Evolutionary conservation across 306 rosid genomes (phyloP), one percentile per base, ranked within the genome.

Genomic region (Medicago arabica): DNA sequence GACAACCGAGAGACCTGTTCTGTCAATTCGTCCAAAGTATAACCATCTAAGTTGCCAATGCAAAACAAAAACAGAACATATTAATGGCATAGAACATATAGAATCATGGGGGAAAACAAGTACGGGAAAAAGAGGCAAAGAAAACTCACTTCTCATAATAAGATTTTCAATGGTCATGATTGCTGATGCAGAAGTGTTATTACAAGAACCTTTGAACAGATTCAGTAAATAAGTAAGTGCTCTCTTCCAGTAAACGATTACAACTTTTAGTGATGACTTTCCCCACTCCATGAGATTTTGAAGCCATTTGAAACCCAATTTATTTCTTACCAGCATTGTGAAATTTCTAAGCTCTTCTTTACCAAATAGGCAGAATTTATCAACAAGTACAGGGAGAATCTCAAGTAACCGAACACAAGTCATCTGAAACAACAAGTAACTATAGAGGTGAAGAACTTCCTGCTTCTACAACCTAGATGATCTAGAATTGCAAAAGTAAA

Each of bases 381-480:
- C 82, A 84, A 88, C 83, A 78, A 89, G 87, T 81, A 86, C 74
- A 54, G 98, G 98, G 70, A 95, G 86, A 84, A 90, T 81, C 92
- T 95, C 96, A 8, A 95, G 98, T 81, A 95, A 72, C 79, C 98
- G 91, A 70, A 95, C 91, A 80, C 98, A 95, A 72, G 98, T 88
- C 96, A 95, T 90, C 98, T 95, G 96, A 74, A 84, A 85, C 76
- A 81, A 80, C 51, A 88, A 63, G 67, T 49, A 86, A 80, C 57
- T 51, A 46, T 55, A 47, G 63, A 79, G 47, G 46, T 83, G 67
- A 85, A 79, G 81, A 75, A 79, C 59, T 72, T 79, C 80, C 50
- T 78, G 76, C 28, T 34, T 65, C 69, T 60, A 63, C 74, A 79
- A 83, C 60, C 72, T 31, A 46, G 14, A 74, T 44, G 53, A 43